A percentile compares a stretch with the other conserved stretches of the same genome.
Evolutionary conservation across 108 stramenopile species (phyloP).

Genomic region (Fistulifera pelliculosa): DNA sequence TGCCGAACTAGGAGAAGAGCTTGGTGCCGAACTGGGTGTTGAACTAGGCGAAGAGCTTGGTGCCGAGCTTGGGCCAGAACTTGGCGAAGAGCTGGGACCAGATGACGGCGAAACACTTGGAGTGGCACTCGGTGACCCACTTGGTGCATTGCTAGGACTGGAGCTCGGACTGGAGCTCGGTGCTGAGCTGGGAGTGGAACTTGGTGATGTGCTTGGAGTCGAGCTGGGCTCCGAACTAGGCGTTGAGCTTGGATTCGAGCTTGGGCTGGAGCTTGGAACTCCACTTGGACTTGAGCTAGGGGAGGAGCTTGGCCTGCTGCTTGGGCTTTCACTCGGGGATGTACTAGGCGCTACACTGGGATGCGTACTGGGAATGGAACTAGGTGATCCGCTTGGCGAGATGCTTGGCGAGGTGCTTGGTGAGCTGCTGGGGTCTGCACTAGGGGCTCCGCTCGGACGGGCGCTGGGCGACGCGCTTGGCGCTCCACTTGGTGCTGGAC

Average conservation of each 20-base stretch:
- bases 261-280: slow-evolving; percentile 1
- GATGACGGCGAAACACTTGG: slow-evolving; percentile 2
- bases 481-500: slow-evolving; percentile 1
- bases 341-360: too few relatives aligned
- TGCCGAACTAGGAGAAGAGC: neutral
- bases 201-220: neutral
- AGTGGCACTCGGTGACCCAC: neutral
- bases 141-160: neutral
- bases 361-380: too few relatives aligned
- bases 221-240: slow-evolving; percentile 1
- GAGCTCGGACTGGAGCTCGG: neutral
- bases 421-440: too few relatives aligned
- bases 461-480: neutral
- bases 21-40: neutral
- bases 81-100: slow-evolving; percentile 3
- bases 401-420: too few relatives aligned
- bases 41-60: neutral
- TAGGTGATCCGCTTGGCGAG: neutral
- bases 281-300: neutral
- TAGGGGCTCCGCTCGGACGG: too few relatives aligned
- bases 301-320: neutral
- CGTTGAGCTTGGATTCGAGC: neutral
- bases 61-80: neutral
- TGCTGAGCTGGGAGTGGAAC: neutral
- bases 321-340: neutral